Base-by-base conservation (phyloP, 139 green algal genomes). In the Chlamydomonas urium region DNA sequence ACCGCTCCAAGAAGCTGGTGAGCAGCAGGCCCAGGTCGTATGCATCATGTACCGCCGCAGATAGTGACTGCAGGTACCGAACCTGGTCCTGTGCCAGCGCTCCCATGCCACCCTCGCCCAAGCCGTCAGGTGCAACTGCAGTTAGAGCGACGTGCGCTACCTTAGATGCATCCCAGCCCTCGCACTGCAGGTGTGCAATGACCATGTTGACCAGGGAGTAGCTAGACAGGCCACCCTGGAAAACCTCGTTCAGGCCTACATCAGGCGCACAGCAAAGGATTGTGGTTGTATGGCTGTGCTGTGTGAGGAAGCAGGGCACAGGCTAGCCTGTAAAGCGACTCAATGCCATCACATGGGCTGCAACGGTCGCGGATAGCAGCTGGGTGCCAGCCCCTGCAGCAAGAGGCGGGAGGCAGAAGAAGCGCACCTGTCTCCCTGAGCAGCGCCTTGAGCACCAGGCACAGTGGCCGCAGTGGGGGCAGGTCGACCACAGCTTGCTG, bases 191-290 rank as follows among this genome's bases (percentile, higher is more conserved):
- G 74, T 95, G 85, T 28, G 87, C 84, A 2, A 91, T 66, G 5
- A 83, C 75, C 77, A 96, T 85, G 73, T 90, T 91, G 57, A 88
- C 68, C 0, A 93, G 36, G n/a, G 76, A 75, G 79, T 95, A 96
- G 66, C 65, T 84, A 34, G 72, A 83, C 31, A 95, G 69, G 28
- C 88, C 90, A 6, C 90, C 47, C 4, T 42, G 32, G 80, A 83
- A 90, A 17, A 89, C 81, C 77, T 96, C 90, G 38, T 95, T 94
- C 8, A 93, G 71, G 38, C 81, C 76, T 26, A 60, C 47, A 57
- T 94, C 34, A n/a, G n/a, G n/a, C n/a, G n/a, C n/a, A n/a, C n/a
- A n/a, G n/a, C n/a, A n/a, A n/a, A n/a, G n/a, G n/a, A n/a, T n/a
- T n/a, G n/a, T n/a, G n/a, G n/a, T n/a, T n/a, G n/a, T n/a, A n/a